phyloP scores from a whole-genome alignment of 202 grass and related monocot species.

The Musa balbisiana region DNA sequence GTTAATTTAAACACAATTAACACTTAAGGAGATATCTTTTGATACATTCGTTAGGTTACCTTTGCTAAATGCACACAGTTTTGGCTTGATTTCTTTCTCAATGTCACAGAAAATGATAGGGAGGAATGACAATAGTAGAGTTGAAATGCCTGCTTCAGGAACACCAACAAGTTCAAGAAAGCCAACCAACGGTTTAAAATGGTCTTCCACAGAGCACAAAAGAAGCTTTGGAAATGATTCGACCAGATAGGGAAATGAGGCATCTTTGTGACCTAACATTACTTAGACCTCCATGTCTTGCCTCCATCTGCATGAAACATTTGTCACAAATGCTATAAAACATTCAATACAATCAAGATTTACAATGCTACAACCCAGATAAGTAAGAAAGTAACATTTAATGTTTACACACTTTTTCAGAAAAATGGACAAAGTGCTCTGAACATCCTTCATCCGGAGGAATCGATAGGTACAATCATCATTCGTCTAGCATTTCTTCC shows the following conservation, averaged over 20 bases:
- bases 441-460: too few relatives aligned
- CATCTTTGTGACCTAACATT: too few relatives aligned
- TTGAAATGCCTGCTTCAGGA: not conserved
- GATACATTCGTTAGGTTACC: slow-evolving; percentile 24
- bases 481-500: slow-evolving; percentile 74
- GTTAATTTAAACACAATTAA: fast-evolving
- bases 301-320: too few relatives aligned
- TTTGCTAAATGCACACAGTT: slow-evolving; percentile 57
- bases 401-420: too few relatives aligned
- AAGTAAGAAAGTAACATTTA: too few relatives aligned
- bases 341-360: not conserved
- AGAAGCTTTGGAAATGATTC: not conserved
- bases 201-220: not conserved
- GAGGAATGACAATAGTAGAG: slow-evolving; percentile 23
- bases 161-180: too few relatives aligned
- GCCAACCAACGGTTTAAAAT: too few relatives aligned
- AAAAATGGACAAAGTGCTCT: too few relatives aligned
- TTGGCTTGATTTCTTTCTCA: slow-evolving; percentile 64
- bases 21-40: not conserved
- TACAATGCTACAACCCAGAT: too few relatives aligned
- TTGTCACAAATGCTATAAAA: not conserved
- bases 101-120: slow-evolving; percentile 60
- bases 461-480: too few relatives aligned
- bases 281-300: too few relatives aligned
- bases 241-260: too few relatives aligned